Evolutionary conservation across 169 alveolate species (phyloP).

Genomic region (Sarcocystis neurona): DNA sequence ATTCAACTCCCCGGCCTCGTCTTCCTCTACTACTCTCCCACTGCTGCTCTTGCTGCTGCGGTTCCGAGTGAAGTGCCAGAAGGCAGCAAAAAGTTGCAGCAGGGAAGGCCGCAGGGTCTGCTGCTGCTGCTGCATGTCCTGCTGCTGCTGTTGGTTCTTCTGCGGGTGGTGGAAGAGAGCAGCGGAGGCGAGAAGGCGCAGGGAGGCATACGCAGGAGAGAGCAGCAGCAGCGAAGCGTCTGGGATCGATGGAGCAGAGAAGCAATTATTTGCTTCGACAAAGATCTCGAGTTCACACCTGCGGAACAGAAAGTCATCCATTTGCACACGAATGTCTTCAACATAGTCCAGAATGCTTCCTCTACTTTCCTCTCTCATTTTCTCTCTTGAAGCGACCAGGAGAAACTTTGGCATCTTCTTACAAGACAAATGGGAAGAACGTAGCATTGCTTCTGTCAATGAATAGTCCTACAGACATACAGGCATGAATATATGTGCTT

Average conservation of each 20-base stretch:
- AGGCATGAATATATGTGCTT: too few relatives aligned
- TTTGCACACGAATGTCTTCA: neutral
- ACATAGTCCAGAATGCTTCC: too few relatives aligned
- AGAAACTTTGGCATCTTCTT: too few relatives aligned
- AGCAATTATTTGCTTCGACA: conserved; percentile 32
- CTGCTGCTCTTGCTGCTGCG: neutral
- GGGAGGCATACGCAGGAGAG: too few relatives aligned
- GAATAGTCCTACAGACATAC: too few relatives aligned
- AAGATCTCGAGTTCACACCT: conserved; percentile 24
- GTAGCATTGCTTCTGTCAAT: too few relatives aligned
- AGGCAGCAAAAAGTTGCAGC: neutral
- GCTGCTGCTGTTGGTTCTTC: neutral
- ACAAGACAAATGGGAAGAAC: too few relatives aligned
- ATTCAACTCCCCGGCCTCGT: neutral
- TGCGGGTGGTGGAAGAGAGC: too few relatives aligned
- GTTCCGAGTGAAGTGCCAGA: conserved; percentile 5
- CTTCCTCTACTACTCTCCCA: conserved; percentile 1
- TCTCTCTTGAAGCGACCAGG: too few relatives aligned
- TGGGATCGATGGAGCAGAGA: neutral
- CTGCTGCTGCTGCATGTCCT: neutral
- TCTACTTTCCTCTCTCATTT: too few relatives aligned
- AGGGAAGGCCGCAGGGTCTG: neutral
- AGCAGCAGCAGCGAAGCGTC: too few relatives aligned
- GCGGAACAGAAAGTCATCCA: neutral
- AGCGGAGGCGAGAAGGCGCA: too few relatives aligned